These are phyloP conservation scores for Melampsora abietis-canadensis DNA, from an alignment of 1,284 basidiomycete genomes.

Conservation along the genomic window DNA sequence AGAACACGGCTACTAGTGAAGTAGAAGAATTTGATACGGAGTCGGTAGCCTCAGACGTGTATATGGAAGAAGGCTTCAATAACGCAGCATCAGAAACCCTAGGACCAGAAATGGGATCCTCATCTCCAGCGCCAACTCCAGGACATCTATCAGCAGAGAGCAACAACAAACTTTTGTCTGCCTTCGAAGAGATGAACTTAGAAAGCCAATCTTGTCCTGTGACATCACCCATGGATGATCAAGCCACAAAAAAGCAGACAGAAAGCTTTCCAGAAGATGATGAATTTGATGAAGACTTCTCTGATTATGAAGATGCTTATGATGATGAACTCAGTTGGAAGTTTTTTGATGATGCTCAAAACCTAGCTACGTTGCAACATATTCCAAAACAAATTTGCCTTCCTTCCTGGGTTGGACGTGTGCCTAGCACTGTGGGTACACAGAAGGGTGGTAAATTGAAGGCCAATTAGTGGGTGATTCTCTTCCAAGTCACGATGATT, in stretches of 20 bases:
- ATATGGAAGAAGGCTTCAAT: background rate
- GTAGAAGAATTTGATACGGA: background rate
- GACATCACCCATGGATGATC: background rate
- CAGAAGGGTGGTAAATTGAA: constrained; percentile 20
- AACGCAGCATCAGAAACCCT: background rate
- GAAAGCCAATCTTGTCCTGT: background rate
- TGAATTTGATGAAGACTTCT: background rate
- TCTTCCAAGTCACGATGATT: constrained; percentile 26
- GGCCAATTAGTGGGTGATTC: constrained; percentile 29
- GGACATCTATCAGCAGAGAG: background rate
- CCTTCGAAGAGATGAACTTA: background rate
- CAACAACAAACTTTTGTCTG: background rate
- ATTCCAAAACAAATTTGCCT: constrained; percentile 2
- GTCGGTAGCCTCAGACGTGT: background rate
- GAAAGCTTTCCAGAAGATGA: background rate
- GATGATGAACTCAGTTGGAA: background rate
- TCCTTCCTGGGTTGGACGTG: constrained; percentile 19
- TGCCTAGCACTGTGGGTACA: constrained; percentile 21
- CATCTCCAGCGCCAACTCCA: background rate
- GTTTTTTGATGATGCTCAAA: background rate
- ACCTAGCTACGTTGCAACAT: background rate
- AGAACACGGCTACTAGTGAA: background rate
- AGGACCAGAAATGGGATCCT: background rate
- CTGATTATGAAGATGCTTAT: background rate
- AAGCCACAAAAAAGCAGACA: background rate